These are phyloP conservation scores for Phytophthora sojae DNA, from an alignment of 352 stramenopile species.

Conservation along the genomic window DNA sequence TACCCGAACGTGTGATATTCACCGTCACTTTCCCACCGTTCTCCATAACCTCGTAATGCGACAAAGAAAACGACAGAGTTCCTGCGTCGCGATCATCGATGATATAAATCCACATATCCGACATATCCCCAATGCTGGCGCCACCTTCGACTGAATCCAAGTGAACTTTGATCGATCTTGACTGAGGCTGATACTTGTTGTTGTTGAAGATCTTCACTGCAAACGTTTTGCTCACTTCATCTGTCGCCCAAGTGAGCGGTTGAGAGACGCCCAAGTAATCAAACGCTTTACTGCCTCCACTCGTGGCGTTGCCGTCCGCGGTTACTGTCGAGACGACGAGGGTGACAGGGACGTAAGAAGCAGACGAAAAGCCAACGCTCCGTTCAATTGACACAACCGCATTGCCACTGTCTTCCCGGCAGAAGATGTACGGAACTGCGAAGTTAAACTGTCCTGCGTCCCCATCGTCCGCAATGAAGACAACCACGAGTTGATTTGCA, in stretches of 20 bases:
- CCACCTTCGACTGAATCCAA: constrained; percentile 62
- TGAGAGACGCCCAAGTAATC: constrained; percentile 65
- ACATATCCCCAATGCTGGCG: constrained; percentile 52
- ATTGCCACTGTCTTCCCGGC: constrained; percentile 68
- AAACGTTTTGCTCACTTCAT: constrained; percentile 62
- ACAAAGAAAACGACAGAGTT: constrained; percentile 64
- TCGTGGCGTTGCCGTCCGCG: constrained; percentile 64
- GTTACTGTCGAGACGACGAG: constrained; percentile 59
- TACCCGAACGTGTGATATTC: constrained; percentile 57
- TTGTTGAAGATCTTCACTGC: constrained; percentile 81
- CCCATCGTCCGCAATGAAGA: constrained; percentile 70
- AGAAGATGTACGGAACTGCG: constrained; percentile 57
- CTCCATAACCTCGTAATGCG: constrained; percentile 71
- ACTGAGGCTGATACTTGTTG: constrained; percentile 55
- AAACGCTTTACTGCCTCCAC: constrained; percentile 68
- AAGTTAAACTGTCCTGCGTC: constrained; percentile 77
- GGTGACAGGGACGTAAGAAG: constrained; percentile 65
- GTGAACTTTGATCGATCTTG: constrained; percentile 59
- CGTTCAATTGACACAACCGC: constrained; percentile 64
- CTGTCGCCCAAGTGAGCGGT: constrained; percentile 61
- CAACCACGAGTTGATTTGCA: constrained; percentile 26
- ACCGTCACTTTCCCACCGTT: constrained; percentile 54
- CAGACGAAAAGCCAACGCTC: constrained; percentile 58
- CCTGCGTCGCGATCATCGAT: constrained; percentile 79
- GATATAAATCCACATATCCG: constrained; percentile 74